Percentiles rank a stretch among this genome's conserved stretches.
Conservation (phyloP, 2,329 filamentous ascomycete genomes). For the Conoideocrella luteorostrata region DNA sequence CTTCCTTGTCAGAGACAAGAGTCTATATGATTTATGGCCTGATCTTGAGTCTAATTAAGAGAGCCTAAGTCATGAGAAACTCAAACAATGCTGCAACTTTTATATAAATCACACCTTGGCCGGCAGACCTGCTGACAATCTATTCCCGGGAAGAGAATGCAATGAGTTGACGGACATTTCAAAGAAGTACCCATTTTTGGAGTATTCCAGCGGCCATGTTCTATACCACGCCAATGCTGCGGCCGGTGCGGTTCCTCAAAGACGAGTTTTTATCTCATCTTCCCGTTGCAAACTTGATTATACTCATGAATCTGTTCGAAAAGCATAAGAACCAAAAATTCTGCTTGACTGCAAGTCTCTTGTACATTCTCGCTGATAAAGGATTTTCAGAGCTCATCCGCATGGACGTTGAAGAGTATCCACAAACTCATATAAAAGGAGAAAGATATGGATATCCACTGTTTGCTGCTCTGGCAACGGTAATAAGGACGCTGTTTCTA, state of each 20-base stretch:
- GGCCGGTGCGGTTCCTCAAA: constrained; percentile 18
- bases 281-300: constrained; percentile 21
- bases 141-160: constrained; percentile 13
- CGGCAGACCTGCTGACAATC: no score
- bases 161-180: constrained; percentile 13
- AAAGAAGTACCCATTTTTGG: constrained; percentile 35
- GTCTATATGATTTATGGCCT: no score
- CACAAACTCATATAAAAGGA: constrained; percentile 15
- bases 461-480: constrained; percentile 28
- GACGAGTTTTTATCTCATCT: constrained; percentile 25
- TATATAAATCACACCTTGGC: constrained; percentile 26
- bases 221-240: constrained; percentile 35
- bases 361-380: constrained; percentile 30
- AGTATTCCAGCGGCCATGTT: constrained; percentile 35
- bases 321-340: no score
- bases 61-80: constrained; percentile 31
- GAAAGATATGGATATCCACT: constrained; percentile 28
- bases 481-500: no score
- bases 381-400: constrained; percentile 21
- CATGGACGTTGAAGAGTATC: constrained; percentile 15
- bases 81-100: constrained; percentile 36
- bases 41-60: constrained; percentile 24
- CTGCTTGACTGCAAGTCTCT: constrained; percentile 18
- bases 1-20: constrained; percentile 33
- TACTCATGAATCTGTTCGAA: constrained; percentile 24